Evolutionary conservation across 139 green algal species (phyloP).

Genomic region (Chlorella sp.): DNA sequence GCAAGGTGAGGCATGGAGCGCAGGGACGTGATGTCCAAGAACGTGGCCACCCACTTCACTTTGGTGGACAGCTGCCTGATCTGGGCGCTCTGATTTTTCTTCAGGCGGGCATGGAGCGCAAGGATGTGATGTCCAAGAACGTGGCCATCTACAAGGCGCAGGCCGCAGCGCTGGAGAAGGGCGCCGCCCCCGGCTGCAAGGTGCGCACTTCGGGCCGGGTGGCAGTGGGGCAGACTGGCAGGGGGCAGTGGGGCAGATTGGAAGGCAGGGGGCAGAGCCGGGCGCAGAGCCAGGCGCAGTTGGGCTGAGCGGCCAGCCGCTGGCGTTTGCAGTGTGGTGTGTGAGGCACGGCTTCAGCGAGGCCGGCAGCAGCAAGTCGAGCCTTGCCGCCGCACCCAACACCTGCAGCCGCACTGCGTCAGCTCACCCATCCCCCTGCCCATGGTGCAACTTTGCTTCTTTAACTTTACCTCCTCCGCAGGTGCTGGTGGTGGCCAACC

Average conservation of each 20-base stretch:
- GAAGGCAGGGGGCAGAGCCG: no score
- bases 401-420: no score
- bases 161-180: slow-evolving; percentile 78
- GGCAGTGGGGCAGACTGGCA: no score
- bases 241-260: no score
- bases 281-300: no score
- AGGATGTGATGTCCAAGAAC: slow-evolving; percentile 95
- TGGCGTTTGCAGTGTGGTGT: no score
- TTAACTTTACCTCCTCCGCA: slow-evolving; percentile 41
- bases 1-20: slow-evolving; percentile 86
- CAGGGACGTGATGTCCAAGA: slow-evolving; percentile 95
- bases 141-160: slow-evolving; percentile 92
- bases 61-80: neutral
- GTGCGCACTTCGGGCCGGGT: no score
- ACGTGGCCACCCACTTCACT: slow-evolving; percentile 87
- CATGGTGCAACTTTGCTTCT: no score
- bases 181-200: slow-evolving; percentile 79
- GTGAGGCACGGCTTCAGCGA: no score
- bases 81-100: neutral
- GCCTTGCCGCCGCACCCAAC: no score
- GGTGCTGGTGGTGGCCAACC: slow-evolving; percentile 97
- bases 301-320: no score
- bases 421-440: neutral
- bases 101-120: slow-evolving; percentile 94
- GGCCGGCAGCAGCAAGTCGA: no score